These are phyloP conservation scores for Russula dissimulans DNA, from an alignment of 768 basidiomycete genomes.

Conservation along the genomic window DNA sequence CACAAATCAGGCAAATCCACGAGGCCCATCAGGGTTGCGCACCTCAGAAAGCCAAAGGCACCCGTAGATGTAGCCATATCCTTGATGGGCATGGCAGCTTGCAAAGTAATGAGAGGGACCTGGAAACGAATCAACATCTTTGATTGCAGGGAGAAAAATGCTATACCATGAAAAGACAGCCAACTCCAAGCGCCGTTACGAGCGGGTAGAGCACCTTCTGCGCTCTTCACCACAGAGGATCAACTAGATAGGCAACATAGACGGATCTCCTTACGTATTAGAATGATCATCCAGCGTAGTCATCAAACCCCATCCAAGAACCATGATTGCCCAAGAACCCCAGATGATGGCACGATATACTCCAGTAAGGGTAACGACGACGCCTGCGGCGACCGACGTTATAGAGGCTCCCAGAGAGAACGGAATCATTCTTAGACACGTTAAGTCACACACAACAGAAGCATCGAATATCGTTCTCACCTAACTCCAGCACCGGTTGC, in stretches of 20 bases:
- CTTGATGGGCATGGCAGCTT: constrained; percentile 80
- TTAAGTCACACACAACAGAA: background rate
- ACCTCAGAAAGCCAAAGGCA: constrained; percentile 64
- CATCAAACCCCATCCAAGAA: constrained; percentile 67
- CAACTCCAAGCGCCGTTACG: constrained; percentile 55
- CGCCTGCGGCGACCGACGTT: constrained; percentile 47
- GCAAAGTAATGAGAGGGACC: constrained; percentile 63
- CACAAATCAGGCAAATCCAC: background rate
- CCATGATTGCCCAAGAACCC: constrained; percentile 45
- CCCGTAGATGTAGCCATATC: constrained; percentile 80
- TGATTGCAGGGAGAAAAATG: background rate
- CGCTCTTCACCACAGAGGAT: constrained; percentile 34
- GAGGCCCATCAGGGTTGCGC: constrained; percentile 9
- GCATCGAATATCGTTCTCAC: constrained; percentile 28
- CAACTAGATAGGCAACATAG: background rate
- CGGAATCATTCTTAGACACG: constrained; percentile 51
- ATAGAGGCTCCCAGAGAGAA: constrained; percentile 55
- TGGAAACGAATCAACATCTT: constrained; percentile 20
- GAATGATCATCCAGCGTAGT: constrained; percentile 53
- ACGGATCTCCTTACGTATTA: constrained; percentile 29
- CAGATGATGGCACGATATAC: constrained; percentile 57
- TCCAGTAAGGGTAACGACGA: constrained; percentile 47
- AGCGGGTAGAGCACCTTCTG: constrained; percentile 55
- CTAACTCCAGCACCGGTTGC: constrained; percentile 61
- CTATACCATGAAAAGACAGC: constrained; percentile 50